phyloP scores from a whole-genome alignment of 2,329 filamentous ascomycete species.

The Epichloe glyceriae region DNA sequence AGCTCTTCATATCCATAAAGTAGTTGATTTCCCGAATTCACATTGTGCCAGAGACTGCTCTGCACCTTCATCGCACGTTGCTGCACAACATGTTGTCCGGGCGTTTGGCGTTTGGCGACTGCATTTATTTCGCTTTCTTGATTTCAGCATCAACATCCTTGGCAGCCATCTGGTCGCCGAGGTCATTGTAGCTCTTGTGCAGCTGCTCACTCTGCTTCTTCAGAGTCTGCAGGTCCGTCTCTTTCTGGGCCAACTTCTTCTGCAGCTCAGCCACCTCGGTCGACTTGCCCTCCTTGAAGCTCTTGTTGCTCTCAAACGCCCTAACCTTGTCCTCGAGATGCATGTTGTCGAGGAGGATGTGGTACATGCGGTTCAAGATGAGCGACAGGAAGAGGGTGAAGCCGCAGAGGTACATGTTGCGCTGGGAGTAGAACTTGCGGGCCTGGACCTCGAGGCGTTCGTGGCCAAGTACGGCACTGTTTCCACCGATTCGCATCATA shows the following conservation, averaged over 20 bases:
- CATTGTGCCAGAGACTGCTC: too few relatives aligned
- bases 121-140: constrained; percentile 38
- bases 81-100: too few relatives aligned
- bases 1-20: too few relatives aligned
- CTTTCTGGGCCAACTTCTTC: constrained; percentile 63
- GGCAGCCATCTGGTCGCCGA: constrained; percentile 68
- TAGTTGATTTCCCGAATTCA: too few relatives aligned
- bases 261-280: constrained; percentile 61
- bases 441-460: constrained; percentile 98
- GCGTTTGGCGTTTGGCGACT: too few relatives aligned
- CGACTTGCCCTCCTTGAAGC: constrained; percentile 58
- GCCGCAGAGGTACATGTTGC: constrained; percentile 99
- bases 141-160: constrained; percentile 36
- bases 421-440: constrained; percentile 99
- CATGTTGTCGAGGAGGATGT: constrained; percentile 87
- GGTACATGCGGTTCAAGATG: constrained; percentile 98
- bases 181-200: constrained; percentile 69
- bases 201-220: constrained; percentile 88
- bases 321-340: constrained; percentile 86
- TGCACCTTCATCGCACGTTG: too few relatives aligned
- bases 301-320: constrained; percentile 62
- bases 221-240: constrained; percentile 70
- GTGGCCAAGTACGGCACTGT: constrained; percentile 61
- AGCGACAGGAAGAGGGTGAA: constrained; percentile 98
- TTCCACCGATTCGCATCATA: neutral